Base-by-base conservation (phyloP, 345 rosid genomes). In the Kernera saxatilis region DNA sequence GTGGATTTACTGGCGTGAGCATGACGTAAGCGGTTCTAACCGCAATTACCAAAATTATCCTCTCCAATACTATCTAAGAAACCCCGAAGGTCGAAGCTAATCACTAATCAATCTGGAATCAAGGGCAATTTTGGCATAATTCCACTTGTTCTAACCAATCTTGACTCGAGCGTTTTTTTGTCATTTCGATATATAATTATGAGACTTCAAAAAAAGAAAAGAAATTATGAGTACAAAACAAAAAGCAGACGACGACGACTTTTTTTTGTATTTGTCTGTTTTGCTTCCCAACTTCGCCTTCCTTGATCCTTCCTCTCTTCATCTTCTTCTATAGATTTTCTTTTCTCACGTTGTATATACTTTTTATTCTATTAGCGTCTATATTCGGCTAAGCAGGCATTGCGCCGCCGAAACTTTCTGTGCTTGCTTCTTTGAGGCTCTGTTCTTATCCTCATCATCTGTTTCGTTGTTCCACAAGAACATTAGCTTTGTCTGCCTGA, bases 261-360 rank as follows among this genome's bases (percentile, higher is more conserved):
- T n/a, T n/a, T n/a, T n/a, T 72, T 64, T 54, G 12, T 17, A 9
- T 29, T 13, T 11, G 18, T 49, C 4, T 50, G 44, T 52, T 39
- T 59, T 11, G 69, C 54, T n/a, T 67, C 26, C n/a, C n/a, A n/a
- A n/a, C 78, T 74, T 59, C 72, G 30, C 60, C 67, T 66, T 66
- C 77, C 77, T 48, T 48, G 61, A 14, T 73, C 68, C 46, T 74
- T 74, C 77, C 44, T 30, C 60, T 48, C 51, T 52, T 68, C 18
- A 27, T 27, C n/a, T 39, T 52, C 25, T 50, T 61, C 21, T 48
- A 48, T 18, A 18, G 22, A 59, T 36, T 51, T 14, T 37, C n/a
- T 3, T 60, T 21, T 11, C 5, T 45, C 44, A 21, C 18, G 30
- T 44, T 72, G 43, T 36, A 19, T n/a, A 48, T 37, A 65, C n/a